Percentiles rank a stretch among this genome's conserved stretches.
phyloP scores from a whole-genome alignment of 2,329 filamentous ascomycete genomes.

The Fusarium keratoplasticum region DNA sequence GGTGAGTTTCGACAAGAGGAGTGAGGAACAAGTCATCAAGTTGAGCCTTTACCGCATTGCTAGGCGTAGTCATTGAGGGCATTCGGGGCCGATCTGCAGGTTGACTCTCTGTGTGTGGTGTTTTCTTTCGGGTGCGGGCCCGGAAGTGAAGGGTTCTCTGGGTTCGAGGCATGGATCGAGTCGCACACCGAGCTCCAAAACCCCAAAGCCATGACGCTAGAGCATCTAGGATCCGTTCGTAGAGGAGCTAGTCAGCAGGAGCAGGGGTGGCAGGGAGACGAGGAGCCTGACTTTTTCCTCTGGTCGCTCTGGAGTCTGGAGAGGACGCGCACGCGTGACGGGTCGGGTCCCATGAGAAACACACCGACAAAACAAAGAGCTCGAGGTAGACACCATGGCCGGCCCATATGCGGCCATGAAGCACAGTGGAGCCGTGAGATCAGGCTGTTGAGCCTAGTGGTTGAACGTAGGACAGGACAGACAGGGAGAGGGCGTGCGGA shows the following conservation, averaged over 20 bases:
- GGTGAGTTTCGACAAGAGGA: neutral
- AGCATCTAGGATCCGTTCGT: constrained; percentile 33
- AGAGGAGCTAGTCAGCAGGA: constrained; percentile 38
- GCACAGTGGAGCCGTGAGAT: constrained; percentile 49
- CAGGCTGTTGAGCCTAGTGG: constrained; percentile 43
- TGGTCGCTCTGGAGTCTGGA: constrained; percentile 9
- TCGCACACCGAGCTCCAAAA: constrained; percentile 39
- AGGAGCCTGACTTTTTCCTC: constrained; percentile 29
- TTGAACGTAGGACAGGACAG: constrained; percentile 16
- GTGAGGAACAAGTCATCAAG: neutral
- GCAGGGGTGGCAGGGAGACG: constrained; percentile 26
- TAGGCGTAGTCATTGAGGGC: neutral
- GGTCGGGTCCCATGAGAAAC: constrained; percentile 44
- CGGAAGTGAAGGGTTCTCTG: constrained; percentile 15
- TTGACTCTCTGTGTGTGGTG: constrained; percentile 6
- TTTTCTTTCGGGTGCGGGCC: constrained; percentile 11
- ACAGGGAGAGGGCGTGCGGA: constrained; percentile 21
- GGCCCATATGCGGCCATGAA: constrained; percentile 50
- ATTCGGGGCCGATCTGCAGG: neutral
- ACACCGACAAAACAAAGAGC: constrained; percentile 51
- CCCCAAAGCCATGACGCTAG: constrained; percentile 36
- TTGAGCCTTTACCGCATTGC: neutral
- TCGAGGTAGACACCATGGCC: constrained; percentile 45
- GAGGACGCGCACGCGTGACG: constrained; percentile 47
- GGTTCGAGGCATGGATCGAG: constrained; percentile 38